phyloP scores from a whole-genome alignment of 768 basidiomycete genomes.

The Naematelia aurantialba region DNA sequence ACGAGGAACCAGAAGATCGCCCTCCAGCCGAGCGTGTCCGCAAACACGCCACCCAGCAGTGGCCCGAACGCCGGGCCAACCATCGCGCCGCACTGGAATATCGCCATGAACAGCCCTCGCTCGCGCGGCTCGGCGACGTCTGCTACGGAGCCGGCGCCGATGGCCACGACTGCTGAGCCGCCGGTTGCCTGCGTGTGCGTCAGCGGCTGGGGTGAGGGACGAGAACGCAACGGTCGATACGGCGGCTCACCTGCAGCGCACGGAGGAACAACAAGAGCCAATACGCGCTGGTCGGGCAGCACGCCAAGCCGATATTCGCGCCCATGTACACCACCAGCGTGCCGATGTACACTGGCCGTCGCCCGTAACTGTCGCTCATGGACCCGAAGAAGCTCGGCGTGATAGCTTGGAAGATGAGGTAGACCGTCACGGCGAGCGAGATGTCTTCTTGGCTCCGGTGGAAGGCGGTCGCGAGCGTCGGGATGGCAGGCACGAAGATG shows the following conservation, averaged over 20 bases:
- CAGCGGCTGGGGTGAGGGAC: no score
- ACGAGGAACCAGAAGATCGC: constrained; percentile 44
- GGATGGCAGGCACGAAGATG: constrained; percentile 76
- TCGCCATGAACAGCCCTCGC: constrained; percentile 65
- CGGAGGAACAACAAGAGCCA: constrained; percentile 77
- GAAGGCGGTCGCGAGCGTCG: constrained; percentile 62
- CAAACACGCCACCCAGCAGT: constrained; percentile 56
- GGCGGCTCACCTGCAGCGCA: constrained; percentile 59
- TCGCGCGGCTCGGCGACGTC: constrained; percentile 72
- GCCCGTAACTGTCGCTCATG: constrained; percentile 53
- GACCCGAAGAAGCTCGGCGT: constrained; percentile 64
- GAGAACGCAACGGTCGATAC: no score
- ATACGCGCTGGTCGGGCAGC: constrained; percentile 61
- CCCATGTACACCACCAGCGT: constrained; percentile 64
- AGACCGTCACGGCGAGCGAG: constrained; percentile 74
- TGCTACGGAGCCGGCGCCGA: constrained; percentile 75
- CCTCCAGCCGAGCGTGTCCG: constrained; percentile 63
- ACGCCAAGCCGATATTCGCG: constrained; percentile 64
- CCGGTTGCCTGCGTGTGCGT: constrained; percentile 58
- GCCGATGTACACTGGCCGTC: constrained; percentile 51
- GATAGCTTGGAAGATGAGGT: constrained; percentile 55
- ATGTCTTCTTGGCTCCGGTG: constrained; percentile 66
- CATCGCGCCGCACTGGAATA: constrained; percentile 36
- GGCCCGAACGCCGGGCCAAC: constrained; percentile 53
- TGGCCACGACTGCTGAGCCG: constrained; percentile 72